Evolutionary conservation across 441 rosid species (phyloP).

Genomic region (Erodium texanum): DNA sequence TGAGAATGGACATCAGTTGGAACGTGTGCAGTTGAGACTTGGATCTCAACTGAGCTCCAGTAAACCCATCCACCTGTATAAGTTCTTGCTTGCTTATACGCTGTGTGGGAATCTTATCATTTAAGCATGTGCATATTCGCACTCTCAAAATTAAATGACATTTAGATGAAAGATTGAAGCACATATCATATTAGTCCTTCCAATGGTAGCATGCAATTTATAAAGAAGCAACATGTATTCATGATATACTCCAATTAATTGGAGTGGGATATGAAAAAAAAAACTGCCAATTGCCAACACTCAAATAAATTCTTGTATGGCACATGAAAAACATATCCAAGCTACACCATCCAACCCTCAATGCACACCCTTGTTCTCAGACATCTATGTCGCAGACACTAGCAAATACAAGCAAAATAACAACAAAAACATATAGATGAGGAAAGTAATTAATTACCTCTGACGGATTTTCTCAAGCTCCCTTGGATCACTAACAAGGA

Average conservation of each 20-base stretch:
- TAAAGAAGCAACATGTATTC: too few relatives aligned
- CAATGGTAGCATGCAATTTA: too few relatives aligned
- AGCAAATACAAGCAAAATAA: not conserved
- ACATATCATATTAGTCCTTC: too few relatives aligned
- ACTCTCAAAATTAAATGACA: not conserved
- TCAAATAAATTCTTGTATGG: not conserved
- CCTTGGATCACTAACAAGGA: constrained; percentile 85
- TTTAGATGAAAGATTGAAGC: too few relatives aligned
- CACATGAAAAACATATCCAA: not conserved
- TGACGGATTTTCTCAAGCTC: constrained; percentile 96
- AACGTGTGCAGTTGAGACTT: not conserved
- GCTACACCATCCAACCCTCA: not conserved
- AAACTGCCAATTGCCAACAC: not conserved
- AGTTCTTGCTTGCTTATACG: not conserved
- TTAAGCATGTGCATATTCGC: not conserved
- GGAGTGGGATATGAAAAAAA: not conserved
- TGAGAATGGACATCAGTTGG: not conserved
- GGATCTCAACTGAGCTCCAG: constrained; percentile 1
- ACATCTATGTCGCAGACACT: not conserved
- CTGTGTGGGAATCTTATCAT: not conserved
- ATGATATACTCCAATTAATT: not conserved
- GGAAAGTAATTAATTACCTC: constrained; percentile 37
- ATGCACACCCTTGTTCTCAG: not conserved
- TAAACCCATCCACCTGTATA: not conserved
- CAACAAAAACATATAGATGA: not conserved